These are phyloP conservation scores for Exophiala spinifera DNA, from an alignment of 2,329 filamentous ascomycete genomes.

Conservation along the genomic window DNA sequence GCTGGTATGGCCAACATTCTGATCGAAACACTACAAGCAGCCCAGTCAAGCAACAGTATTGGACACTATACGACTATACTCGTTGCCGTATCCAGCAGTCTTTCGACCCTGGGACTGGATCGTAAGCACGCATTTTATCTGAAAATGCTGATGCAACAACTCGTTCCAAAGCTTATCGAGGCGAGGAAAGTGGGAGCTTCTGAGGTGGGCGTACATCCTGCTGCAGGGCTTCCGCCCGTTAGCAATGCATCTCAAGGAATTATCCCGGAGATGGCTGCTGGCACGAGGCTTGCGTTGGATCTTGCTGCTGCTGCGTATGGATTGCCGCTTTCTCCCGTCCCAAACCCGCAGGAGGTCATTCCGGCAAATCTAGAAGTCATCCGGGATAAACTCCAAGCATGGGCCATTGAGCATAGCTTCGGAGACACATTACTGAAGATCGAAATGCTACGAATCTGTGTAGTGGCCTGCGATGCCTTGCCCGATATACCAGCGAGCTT, in stretches of 20 bases:
- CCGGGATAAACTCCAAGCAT: conserved; percentile 13
- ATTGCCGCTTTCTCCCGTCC: conserved; percentile 31
- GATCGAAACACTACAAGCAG: conserved; percentile 24
- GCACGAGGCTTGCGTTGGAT: conserved; percentile 42
- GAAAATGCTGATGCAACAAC: conserved; percentile 75
- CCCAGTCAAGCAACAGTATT: conserved; percentile 21
- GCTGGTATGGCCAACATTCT: conserved; percentile 23
- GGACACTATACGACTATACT: conserved; percentile 17
- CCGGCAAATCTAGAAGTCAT: conserved; percentile 11
- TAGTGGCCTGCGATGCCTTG: conserved; percentile 88
- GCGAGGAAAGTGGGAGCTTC: conserved; percentile 89
- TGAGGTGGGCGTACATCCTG: conserved; percentile 94
- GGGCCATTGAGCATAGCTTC: conserved; percentile 48
- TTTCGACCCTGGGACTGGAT: conserved; percentile 73
- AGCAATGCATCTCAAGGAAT: conserved; percentile 45
- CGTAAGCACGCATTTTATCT: conserved; percentile 90
- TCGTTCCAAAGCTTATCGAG: conserved; percentile 82
- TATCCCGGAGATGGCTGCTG: conserved; percentile 33
- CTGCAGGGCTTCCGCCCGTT: conserved; percentile 75
- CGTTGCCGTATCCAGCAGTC: conserved; percentile 78
- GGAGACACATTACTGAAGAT: conserved; percentile 79
- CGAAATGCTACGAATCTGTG: conserved; percentile 82
- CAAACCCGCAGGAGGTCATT: background rate
- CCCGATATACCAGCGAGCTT: conserved; percentile 91
- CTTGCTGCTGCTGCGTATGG: conserved; percentile 44